phyloP scores from a whole-genome alignment of 148 eudicot genomes.

The Linanthus parryae region DNA sequence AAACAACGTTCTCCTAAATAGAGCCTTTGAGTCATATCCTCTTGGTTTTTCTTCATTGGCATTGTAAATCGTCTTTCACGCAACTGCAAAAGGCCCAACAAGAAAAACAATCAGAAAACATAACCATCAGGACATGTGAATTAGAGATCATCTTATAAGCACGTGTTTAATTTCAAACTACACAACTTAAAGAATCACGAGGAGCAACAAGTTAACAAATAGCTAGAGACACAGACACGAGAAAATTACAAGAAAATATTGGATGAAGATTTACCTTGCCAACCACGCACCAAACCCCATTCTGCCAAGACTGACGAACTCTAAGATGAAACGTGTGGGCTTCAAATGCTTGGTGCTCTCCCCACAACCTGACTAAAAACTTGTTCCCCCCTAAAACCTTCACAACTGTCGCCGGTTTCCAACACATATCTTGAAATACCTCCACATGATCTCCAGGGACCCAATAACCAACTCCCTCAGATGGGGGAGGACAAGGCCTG shows the following conservation, averaged over 20 bases:
- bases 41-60: background rate
- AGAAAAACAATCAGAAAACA: background rate
- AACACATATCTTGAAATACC: constrained; percentile 47
- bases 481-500: constrained; percentile 67
- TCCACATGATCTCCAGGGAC: constrained; percentile 61
- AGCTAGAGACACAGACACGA: background rate
- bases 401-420: constrained; percentile 61
- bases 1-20: constrained; percentile 10
- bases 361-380: constrained; percentile 59
- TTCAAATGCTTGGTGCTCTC: constrained; percentile 42
- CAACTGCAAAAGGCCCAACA: background rate
- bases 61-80: constrained; percentile 3
- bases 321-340: constrained; percentile 43
- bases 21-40: constrained; percentile 5
- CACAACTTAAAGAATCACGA: background rate
- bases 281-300: constrained; percentile 56
- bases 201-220: background rate
- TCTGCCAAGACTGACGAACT: constrained; percentile 62
- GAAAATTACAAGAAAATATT: background rate
- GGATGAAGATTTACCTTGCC: constrained; percentile 38
- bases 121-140: background rate
- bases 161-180: background rate
- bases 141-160: background rate
- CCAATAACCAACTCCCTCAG: constrained; percentile 36
- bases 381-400: constrained; percentile 26